Evolutionary conservation across 208 protist genomes (phyloP), one percentile per base, ranked within the genome.

Genomic region (Zelonia costaricensis): DNA sequence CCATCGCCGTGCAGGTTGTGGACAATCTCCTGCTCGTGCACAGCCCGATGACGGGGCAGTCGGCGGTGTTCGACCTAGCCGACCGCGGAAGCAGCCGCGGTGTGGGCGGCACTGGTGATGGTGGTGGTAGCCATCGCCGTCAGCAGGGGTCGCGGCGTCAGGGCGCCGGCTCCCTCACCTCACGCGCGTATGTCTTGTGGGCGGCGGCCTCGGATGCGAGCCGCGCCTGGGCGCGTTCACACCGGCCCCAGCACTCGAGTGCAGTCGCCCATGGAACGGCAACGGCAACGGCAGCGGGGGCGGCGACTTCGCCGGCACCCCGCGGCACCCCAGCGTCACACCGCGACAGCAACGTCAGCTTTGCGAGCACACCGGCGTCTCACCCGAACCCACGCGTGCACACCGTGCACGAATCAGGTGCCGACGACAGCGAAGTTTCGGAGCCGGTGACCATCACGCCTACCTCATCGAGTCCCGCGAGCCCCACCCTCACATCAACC

Each of bases 21-120:
- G 74, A 82, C 55, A 77, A 84, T 36, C 40, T 86, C 49, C 27
- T 90, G 30, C 20, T 90, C 23, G 9, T 90, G n/a, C 80, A 86
- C 62, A 36, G 31, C n/a, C 38, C 53, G 0, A 23, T 35, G 6
- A 66, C 57, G 3, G 62, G 48, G 7, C 16, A 67, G 25, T 69
- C 78, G 30, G 66, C 57, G 28, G 69, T 62, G 15, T 89, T 78
- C 66, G 82, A 89, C 53, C 15, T 72, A 35, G 66, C 66, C 0
- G 66, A 72, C 54, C 20, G 33, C 31, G 23, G 49, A 13, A 16
- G 27, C 42, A 23, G 23, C 39, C 31, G 22, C 57, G 23, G 46
- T 22, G 23, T n/a, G 7, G 27, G 30, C 38, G 47, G 39, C 42
- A 28, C 6, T 20, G 51, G 51, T 6, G 23, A 25, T n/a, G 40